These are phyloP conservation scores for Albophoma yamanashiensis DNA, from an alignment of 2,329 filamentous ascomycete species.

Conservation along the genomic window DNA sequence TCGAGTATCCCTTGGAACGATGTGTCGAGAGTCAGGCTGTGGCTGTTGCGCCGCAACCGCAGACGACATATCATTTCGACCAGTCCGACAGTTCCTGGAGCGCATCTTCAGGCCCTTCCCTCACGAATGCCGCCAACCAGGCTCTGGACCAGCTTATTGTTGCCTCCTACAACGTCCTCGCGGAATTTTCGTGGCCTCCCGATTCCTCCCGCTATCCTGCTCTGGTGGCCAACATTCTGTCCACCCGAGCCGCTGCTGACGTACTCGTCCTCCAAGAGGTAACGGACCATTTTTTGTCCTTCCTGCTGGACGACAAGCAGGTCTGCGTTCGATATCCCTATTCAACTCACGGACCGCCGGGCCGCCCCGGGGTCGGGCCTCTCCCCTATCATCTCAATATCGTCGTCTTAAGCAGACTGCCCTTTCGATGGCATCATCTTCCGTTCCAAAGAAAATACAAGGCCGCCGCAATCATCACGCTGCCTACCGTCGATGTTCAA, in stretches of 20 bases:
- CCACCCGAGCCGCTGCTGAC: conserved; percentile 30
- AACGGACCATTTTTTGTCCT: conserved; percentile 50
- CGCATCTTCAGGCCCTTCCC: neutral
- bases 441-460: conserved; percentile 46
- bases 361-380: conserved; percentile 31
- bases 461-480: conserved; percentile 38
- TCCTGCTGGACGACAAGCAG: conserved; percentile 34
- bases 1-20: neutral
- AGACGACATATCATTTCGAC: neutral
- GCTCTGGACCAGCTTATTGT: conserved; percentile 18
- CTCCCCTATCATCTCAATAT: conserved; percentile 51
- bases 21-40: neutral
- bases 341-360: conserved; percentile 44
- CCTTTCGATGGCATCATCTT: conserved; percentile 45
- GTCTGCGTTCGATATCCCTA: conserved; percentile 42
- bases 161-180: conserved; percentile 42
- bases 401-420: conserved; percentile 45
- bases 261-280: conserved; percentile 51
- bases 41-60: neutral
- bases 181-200: conserved; percentile 37
- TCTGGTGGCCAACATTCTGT: conserved; percentile 33
- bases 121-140: too few relatives aligned
- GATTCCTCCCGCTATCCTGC: conserved; percentile 28
- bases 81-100: neutral
- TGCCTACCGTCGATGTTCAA: conserved; percentile 15